Evolutionary conservation across 306 rosid genomes (phyloP).

Genomic region (Morella rubra): DNA sequence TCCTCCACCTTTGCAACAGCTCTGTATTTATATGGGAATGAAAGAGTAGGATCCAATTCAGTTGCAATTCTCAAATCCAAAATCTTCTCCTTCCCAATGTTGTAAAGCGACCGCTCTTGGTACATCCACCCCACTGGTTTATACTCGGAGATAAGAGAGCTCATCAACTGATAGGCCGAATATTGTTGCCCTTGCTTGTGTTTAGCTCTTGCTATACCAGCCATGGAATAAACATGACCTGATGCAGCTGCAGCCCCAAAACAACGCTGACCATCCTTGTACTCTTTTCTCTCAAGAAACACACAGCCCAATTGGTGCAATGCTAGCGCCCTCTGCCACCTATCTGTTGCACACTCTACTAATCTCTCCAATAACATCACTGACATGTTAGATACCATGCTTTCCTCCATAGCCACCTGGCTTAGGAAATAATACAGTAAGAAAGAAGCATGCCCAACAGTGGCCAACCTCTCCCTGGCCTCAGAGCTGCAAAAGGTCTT

Average conservation of each 20-base stretch:
- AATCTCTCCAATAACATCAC: conserved; percentile 66
- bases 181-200: conserved; percentile 67
- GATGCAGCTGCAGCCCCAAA: conserved; percentile 62
- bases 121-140: conserved; percentile 89
- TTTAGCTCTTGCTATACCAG: conserved; percentile 76
- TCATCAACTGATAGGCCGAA: conserved; percentile 67
- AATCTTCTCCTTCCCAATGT: conserved; percentile 64
- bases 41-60: conserved; percentile 72
- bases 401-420: conserved; percentile 76
- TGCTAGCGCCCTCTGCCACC: conserved; percentile 69
- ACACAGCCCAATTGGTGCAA: conserved; percentile 74
- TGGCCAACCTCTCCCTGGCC: conserved; percentile 53
- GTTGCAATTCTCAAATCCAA: conserved; percentile 71
- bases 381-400: conserved; percentile 57
- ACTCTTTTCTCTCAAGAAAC: conserved; percentile 62
- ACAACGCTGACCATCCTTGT: conserved; percentile 47
- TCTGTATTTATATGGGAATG: conserved; percentile 65
- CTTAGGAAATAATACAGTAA: conserved; percentile 70
- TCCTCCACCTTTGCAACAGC: conserved; percentile 61
- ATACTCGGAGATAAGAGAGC: conserved; percentile 59
- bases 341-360: conserved; percentile 53
- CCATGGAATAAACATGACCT: conserved; percentile 71
- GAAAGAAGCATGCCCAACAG: conserved; percentile 56
- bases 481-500: conserved; percentile 47
- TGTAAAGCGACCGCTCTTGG: conserved; percentile 75